Conservation (phyloP, 768 basidiomycete genomes). For the Psilocybe azurescens region DNA sequence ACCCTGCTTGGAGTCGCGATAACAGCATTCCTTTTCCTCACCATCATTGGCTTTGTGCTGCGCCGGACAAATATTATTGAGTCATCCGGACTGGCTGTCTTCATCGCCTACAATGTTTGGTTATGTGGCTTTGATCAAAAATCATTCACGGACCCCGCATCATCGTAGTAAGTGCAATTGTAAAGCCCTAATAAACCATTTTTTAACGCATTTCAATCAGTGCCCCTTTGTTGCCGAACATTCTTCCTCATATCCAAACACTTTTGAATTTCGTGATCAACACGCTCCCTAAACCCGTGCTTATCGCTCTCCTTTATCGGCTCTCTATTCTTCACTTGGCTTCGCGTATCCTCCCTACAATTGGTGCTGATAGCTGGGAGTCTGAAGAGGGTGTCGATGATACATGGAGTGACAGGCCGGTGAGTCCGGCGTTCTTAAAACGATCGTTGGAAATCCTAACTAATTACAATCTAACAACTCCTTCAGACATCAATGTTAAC, state of each 20-base stretch:
- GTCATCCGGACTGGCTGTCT: slow-evolving; percentile 84
- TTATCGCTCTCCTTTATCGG: slow-evolving; percentile 80
- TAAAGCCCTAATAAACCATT: not conserved
- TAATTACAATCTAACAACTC: slow-evolving; percentile 8
- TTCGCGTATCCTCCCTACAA: slow-evolving; percentile 82
- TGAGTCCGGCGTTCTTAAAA: slow-evolving; percentile 34
- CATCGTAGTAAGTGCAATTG: slow-evolving; percentile 67
- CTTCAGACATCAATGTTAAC: slow-evolving; percentile 78
- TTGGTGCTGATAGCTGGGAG: slow-evolving; percentile 83
- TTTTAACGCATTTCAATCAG: slow-evolving; percentile 38
- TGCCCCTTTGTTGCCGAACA: slow-evolving; percentile 77
- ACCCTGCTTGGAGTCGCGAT: slow-evolving; percentile 88
- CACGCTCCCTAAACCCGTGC: slow-evolving; percentile 84
- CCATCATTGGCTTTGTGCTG: slow-evolving; percentile 88
- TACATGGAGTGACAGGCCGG: slow-evolving; percentile 78
- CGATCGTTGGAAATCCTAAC: not conserved
- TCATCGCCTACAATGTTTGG: slow-evolving; percentile 92
- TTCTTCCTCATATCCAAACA: slow-evolving; percentile 81
- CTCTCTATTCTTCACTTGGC: slow-evolving; percentile 82
- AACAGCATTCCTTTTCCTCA: slow-evolving; percentile 89
- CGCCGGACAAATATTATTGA: slow-evolving; percentile 93
- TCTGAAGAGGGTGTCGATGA: slow-evolving; percentile 64
- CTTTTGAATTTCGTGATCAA: slow-evolving; percentile 83
- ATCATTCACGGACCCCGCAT: slow-evolving; percentile 73
- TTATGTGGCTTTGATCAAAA: slow-evolving; percentile 82